Percentiles rank a stretch among this genome's conserved stretches.
These are phyloP conservation scores for Vaccinium macrocarpon DNA, from an alignment of 148 eudicot genomes.

Conservation along the genomic window DNA sequence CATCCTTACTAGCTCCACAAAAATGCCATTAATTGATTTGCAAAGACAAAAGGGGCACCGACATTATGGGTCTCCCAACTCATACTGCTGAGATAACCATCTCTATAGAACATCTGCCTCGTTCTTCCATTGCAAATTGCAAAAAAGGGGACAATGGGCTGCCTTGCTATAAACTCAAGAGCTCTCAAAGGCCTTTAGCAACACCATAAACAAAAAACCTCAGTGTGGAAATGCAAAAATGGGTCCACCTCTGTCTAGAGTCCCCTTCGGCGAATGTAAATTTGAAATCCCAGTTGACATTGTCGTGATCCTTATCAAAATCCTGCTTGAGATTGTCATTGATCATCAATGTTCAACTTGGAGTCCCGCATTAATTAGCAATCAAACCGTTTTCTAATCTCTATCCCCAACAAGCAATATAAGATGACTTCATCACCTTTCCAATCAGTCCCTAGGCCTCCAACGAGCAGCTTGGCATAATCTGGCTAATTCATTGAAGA, in stretches of 20 bases:
- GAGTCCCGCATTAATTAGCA: background rate
- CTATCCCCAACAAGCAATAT: background rate
- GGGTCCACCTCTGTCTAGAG: background rate
- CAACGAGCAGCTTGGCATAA: background rate
- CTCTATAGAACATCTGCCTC: background rate
- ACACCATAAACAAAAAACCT: background rate
- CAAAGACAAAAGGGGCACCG: background rate
- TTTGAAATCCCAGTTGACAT: background rate
- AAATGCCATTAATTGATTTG: background rate
- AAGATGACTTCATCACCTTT: background rate
- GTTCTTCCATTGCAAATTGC: background rate
- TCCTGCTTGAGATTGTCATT: background rate
- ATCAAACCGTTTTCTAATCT: background rate
- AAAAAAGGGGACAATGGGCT: background rate
- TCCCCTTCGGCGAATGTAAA: background rate
- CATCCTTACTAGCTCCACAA: background rate
- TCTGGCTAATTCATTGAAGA: background rate
- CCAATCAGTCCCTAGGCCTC: background rate
- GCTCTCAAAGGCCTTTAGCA: background rate
- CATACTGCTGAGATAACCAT: background rate
- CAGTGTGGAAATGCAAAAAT: background rate
- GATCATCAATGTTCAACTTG: background rate
- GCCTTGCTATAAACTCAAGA: background rate
- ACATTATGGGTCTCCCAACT: background rate
- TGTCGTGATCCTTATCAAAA: background rate